Evolutionary conservation across 495 filamentous ascomycete species (phyloP), one percentile per base, ranked within the genome.

Genomic region (Ramalina intermedia): DNA sequence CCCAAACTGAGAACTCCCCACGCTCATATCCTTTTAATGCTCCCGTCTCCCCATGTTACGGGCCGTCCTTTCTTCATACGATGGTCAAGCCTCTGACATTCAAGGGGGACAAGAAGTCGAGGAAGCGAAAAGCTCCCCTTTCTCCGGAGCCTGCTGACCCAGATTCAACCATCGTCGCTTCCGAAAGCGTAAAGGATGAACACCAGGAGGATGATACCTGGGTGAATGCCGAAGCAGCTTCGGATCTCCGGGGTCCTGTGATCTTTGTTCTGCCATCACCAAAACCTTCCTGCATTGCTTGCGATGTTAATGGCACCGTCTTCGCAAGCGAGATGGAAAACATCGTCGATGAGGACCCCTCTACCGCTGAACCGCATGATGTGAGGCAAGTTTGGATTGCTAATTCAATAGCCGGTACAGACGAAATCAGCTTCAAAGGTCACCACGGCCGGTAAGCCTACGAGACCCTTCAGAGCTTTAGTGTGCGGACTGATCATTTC

Each of bases 361-460:
- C 67, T 14, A 93, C 79, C 4, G 87, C 90, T 29, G 91, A 96
- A 64, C 91, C 91, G 41, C 87, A 94, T 57, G 86, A 94, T 63
- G 85, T 96, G 18, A 71, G 89, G 52, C 88, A 96, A 66, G 91
- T 98, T 17, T 96, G 88, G 88, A 75, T 96, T 47, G 89, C 85
- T 46, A 94, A 84, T 53, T 71, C 72, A 50, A 81, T 95, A 16
- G 81, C 85, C 4, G 91, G 91, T 4, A 86, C 80, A 9, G 87
- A 93, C 51, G 69, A 64, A 21, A 79, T 81, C 56, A 84, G 82
- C 49, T 85, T 98, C 61, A 95, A 94, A 65, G 82, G 83, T 0
- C 79, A 86, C 63, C 81, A 91, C 68, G 89, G 90, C 52, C 81
- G 79, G 80, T 87, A 66, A 48, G 76, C 20, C 7, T 18, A 37